Evolutionary conservation across 2,329 filamentous ascomycete species (phyloP).

Genomic region (Fonsecaea pedrosoi): DNA sequence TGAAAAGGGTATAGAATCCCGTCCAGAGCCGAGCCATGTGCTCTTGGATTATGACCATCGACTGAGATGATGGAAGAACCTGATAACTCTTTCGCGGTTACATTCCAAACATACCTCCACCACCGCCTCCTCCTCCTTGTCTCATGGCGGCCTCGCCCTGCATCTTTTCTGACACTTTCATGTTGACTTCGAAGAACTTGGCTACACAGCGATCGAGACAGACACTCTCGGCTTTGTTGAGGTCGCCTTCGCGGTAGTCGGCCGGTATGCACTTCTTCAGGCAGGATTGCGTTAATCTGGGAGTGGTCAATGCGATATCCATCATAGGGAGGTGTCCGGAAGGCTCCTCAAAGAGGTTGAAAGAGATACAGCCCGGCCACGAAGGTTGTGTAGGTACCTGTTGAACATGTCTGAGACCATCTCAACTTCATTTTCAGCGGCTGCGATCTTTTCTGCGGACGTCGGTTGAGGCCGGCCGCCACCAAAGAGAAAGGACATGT

Average conservation of each 20-base stretch:
- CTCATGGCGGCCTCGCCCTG: slow-evolving; percentile 79
- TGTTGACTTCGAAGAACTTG: slow-evolving; percentile 98
- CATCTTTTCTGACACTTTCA: slow-evolving; percentile 97
- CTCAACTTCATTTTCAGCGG: slow-evolving; percentile 92
- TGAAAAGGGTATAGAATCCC: neutral
- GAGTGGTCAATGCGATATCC: neutral
- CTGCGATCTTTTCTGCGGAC: slow-evolving; percentile 95
- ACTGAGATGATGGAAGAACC: neutral
- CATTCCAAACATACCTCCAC: slow-evolving; percentile 55
- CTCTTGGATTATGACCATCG: neutral
- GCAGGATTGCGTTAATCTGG: slow-evolving; percentile 84
- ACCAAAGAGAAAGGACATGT: slow-evolving; percentile 77
- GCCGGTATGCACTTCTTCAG: slow-evolving; percentile 90
- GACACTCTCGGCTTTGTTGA: slow-evolving; percentile 98
- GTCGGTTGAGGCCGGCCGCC: slow-evolving; percentile 78
- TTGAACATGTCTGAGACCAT: slow-evolving; percentile 98
- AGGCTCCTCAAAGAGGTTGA: neutral
- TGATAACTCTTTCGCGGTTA: slow-evolving; percentile 38
- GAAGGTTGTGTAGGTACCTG: slow-evolving; percentile 66
- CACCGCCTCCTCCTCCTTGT: slow-evolving; percentile 63
- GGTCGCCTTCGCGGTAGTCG: slow-evolving; percentile 92
- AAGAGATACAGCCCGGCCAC: neutral
- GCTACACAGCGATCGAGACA: slow-evolving; percentile 96
- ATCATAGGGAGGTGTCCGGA: neutral
- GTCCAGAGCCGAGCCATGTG: neutral